Percentiles rank a stretch among this genome's conserved stretches.
Conservation (phyloP, 225 moss, liverwort and hornwort genomes). For the Asterella californica region DNA sequence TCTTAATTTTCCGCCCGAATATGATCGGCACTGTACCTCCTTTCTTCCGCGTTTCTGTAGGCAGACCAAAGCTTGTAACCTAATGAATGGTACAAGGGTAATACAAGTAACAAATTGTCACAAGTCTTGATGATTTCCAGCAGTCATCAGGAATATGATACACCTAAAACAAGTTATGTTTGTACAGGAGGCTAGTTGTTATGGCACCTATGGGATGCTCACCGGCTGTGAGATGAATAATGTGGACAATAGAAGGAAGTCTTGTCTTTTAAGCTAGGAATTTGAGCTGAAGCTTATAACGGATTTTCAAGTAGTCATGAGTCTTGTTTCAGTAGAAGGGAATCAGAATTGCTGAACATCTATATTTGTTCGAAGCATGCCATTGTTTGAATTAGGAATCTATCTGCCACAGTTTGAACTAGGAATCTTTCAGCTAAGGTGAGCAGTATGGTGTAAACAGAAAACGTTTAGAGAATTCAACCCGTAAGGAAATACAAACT, state of each 20-base stretch:
- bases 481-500: neutral
- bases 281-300: neutral
- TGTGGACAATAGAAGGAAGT: neutral
- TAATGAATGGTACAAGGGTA: neutral
- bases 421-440: neutral
- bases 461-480: neutral
- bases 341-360: neutral
- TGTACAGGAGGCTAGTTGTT: neutral
- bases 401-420: neutral
- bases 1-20: neutral
- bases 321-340: neutral
- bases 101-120: neutral
- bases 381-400: neutral
- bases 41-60: neutral
- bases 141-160: neutral
- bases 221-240: neutral
- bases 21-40: neutral
- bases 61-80: neutral
- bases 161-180: neutral
- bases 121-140: neutral
- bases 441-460: neutral
- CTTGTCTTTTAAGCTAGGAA: neutral
- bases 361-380: neutral
- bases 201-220: neutral
- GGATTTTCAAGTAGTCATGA: neutral